phyloP scores from a whole-genome alignment of 192 early-diverging fungal species.

The Umbelopsis isabellina region DNA sequence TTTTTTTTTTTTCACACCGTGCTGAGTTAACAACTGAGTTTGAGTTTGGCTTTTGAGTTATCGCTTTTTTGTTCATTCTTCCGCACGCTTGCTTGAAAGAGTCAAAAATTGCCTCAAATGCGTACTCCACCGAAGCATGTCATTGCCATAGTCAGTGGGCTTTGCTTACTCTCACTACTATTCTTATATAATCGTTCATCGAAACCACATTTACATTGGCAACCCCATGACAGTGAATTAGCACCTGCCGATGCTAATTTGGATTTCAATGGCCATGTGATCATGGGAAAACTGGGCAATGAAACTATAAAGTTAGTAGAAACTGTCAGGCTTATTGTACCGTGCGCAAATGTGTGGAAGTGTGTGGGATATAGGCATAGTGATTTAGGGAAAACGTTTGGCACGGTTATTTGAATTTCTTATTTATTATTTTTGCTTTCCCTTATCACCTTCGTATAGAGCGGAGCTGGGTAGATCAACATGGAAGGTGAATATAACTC shows the following conservation, averaged over 20 bases:
- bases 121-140: background rate
- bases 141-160: background rate
- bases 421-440: background rate
- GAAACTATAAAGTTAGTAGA: slow-evolving; percentile 54
- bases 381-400: too few species aligned
- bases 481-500: slow-evolving; percentile 62
- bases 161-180: background rate
- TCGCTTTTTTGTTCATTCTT: too few species aligned
- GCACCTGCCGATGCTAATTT: background rate
- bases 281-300: slow-evolving; percentile 75
- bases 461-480: slow-evolving; percentile 87
- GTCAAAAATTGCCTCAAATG: too few species aligned
- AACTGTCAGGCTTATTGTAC: too few species aligned
- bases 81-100: too few species aligned
- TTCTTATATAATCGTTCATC: background rate
- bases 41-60: too few species aligned
- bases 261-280: slow-evolving; percentile 39
- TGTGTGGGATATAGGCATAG: background rate
- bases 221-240: background rate
- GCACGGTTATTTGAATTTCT: background rate
- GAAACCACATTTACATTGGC: background rate
- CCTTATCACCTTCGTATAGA: slow-evolving; percentile 40
- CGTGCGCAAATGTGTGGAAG: background rate
- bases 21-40: too few species aligned
- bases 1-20: too few species aligned